Conservation (phyloP, 495 filamentous ascomycete species). For the Staphylotrichum longicolle region DNA sequence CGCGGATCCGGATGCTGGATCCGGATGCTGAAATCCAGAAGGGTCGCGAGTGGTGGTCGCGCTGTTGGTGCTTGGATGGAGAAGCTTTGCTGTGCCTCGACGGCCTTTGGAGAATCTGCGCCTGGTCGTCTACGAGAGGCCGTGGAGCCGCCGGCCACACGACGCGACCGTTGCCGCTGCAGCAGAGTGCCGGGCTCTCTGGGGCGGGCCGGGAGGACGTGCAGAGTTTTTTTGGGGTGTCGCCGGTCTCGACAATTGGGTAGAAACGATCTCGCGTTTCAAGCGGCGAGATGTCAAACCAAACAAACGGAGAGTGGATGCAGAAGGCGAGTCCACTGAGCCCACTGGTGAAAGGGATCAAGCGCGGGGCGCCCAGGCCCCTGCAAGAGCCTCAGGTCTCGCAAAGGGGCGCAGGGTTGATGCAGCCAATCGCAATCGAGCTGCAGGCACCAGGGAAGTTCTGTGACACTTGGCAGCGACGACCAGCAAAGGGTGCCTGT, state of each 20-base stretch:
- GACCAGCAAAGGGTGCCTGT: constrained; percentile 23
- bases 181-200: not conserved
- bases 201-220: not conserved
- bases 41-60: too few relatives aligned
- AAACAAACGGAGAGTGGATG: constrained; percentile 24
- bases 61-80: not conserved
- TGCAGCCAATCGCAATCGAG: constrained; percentile 30
- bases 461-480: constrained; percentile 38
- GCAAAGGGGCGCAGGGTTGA: constrained; percentile 11
- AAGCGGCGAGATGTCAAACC: constrained; percentile 33
- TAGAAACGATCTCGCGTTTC: constrained; percentile 39
- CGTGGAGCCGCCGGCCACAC: constrained; percentile 14
- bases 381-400: constrained; percentile 34
- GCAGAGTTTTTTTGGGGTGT: constrained; percentile 3
- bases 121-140: not conserved
- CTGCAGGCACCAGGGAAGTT: constrained; percentile 32
- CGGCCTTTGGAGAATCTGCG: not conserved
- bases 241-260: constrained; percentile 21
- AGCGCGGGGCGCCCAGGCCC: constrained; percentile 20
- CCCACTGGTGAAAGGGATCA: constrained; percentile 14
- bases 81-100: not conserved
- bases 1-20: too few relatives aligned
- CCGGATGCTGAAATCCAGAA: too few relatives aligned
- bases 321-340: not conserved
- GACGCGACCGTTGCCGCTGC: constrained; percentile 4